A percentile compares a stretch with the other conserved stretches of the same genome.
phyloP scores from a whole-genome alignment of 179 eudicot genomes.

The Silene vulgaris region DNA sequence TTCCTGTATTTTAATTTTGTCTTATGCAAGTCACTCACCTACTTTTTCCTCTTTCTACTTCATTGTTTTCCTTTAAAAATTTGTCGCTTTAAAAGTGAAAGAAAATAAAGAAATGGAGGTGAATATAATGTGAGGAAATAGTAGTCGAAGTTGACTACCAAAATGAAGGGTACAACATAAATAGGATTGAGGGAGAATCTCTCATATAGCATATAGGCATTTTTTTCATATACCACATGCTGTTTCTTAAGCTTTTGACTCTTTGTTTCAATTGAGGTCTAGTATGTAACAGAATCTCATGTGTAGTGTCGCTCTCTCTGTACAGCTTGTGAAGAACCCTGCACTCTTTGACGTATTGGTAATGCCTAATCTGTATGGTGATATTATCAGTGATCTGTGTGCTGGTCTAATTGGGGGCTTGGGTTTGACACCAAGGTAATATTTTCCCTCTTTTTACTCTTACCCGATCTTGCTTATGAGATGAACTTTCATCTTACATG shows the following conservation, averaged over 20 bases:
- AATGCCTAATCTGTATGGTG: slow-evolving; percentile 98
- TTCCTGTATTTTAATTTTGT: too few relatives aligned
- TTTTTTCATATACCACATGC: too few relatives aligned
- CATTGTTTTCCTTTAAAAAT: too few relatives aligned
- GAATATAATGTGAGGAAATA: too few relatives aligned
- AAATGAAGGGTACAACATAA: too few relatives aligned
- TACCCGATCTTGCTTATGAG: background rate
- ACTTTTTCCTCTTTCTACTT: too few relatives aligned
- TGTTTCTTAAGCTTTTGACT: background rate
- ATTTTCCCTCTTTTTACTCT: background rate
- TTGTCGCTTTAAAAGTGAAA: too few relatives aligned
- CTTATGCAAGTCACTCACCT: too few relatives aligned
- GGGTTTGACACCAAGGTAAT: slow-evolving; percentile 92
- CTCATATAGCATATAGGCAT: too few relatives aligned
- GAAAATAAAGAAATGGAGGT: too few relatives aligned
- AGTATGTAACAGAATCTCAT: background rate
- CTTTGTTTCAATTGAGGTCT: background rate
- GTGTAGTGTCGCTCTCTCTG: slow-evolving; percentile 15
- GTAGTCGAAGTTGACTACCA: too few relatives aligned
- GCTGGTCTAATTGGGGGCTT: slow-evolving; percentile 98
- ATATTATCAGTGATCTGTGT: slow-evolving; percentile 92
- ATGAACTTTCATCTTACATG: background rate
- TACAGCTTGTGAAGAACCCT: slow-evolving; percentile 98
- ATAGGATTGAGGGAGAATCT: too few relatives aligned
- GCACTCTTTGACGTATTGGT: slow-evolving; percentile 89